These are phyloP conservation scores for Sisymbrium irio DNA, from an alignment of 345 rosid genomes.

Conservation along the genomic window DNA sequence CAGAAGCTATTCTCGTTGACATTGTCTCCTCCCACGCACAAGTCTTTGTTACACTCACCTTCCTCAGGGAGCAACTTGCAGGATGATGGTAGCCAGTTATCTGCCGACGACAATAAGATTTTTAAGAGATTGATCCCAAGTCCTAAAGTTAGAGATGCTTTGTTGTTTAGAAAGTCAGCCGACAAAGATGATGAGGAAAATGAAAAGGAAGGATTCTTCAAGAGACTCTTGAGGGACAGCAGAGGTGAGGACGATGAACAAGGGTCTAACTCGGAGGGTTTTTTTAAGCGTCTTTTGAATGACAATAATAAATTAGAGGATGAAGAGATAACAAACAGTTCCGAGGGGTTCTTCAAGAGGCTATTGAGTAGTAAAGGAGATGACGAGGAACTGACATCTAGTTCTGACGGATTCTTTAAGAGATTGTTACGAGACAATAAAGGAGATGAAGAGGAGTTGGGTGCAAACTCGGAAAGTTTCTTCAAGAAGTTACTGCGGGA, in stretches of 20 bases:
- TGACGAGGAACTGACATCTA: conserved; percentile 54
- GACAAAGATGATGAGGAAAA: conserved; percentile 87
- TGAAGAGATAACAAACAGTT: conserved; percentile 56
- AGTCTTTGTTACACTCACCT: conserved; percentile 66
- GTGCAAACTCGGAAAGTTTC: conserved; percentile 48
- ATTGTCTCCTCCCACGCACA: conserved; percentile 67
- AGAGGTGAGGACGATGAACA: conserved; percentile 74
- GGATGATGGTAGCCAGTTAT: conserved; percentile 61
- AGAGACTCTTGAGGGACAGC: conserved; percentile 82
- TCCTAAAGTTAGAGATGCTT: conserved; percentile 90
- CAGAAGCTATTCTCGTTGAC: conserved; percentile 81
- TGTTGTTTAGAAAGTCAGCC: conserved; percentile 85
- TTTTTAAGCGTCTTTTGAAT: conserved; percentile 72
- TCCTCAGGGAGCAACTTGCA: conserved; percentile 51
- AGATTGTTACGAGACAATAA: conserved; percentile 63
- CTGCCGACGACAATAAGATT: conserved; percentile 78
- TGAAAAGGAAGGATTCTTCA: conserved; percentile 94
- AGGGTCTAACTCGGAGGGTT: conserved; percentile 63
- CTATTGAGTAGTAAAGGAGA: conserved; percentile 62
- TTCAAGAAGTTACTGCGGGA: conserved; percentile 69
- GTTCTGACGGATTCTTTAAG: conserved; percentile 75
- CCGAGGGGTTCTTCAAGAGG: conserved; percentile 75
- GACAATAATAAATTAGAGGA: conserved; percentile 65
- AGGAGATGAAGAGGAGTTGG: conserved; percentile 65
- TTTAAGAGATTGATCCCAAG: conserved; percentile 91